These are phyloP conservation scores for Davidsoniella eucalypti DNA, from an alignment of 2,329 filamentous ascomycete genomes.

Conservation along the genomic window DNA sequence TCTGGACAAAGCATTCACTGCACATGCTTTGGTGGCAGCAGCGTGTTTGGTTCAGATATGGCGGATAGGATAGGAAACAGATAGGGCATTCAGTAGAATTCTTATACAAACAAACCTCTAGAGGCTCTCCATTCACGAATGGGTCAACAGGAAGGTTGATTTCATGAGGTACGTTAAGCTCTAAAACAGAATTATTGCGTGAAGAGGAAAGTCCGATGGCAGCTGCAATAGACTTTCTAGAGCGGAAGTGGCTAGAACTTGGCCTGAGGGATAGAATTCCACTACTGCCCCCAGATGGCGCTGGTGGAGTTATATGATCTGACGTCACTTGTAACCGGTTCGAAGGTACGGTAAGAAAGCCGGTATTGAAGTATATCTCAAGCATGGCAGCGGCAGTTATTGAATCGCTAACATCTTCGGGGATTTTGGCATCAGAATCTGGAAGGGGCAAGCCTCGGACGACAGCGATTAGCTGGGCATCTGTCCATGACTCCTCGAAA, in stretches of 20 bases:
- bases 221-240: constrained; percentile 63
- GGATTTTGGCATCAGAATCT: constrained; percentile 62
- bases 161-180: constrained; percentile 55
- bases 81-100: constrained; percentile 83
- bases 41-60: constrained; percentile 81
- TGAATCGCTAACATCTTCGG: constrained; percentile 37
- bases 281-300: not conserved
- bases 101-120: constrained; percentile 90
- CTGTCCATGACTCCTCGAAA: constrained; percentile 75
- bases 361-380: constrained; percentile 37
- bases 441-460: constrained; percentile 73
- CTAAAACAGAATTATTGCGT: constrained; percentile 53
- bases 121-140: constrained; percentile 81
- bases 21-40: constrained; percentile 96
- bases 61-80: constrained; percentile 90
- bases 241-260: constrained; percentile 59
- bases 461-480: constrained; percentile 86
- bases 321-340: constrained; percentile 61
- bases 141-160: constrained; percentile 65
- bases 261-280: constrained; percentile 26
- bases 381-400: constrained; percentile 33
- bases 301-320: constrained; percentile 29
- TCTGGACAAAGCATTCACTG: constrained; percentile 97
- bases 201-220: constrained; percentile 53
- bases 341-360: constrained; percentile 60